Conservation (phyloP, 495 filamentous ascomycete genomes). For the Pseudotulostoma volvatum region DNA sequence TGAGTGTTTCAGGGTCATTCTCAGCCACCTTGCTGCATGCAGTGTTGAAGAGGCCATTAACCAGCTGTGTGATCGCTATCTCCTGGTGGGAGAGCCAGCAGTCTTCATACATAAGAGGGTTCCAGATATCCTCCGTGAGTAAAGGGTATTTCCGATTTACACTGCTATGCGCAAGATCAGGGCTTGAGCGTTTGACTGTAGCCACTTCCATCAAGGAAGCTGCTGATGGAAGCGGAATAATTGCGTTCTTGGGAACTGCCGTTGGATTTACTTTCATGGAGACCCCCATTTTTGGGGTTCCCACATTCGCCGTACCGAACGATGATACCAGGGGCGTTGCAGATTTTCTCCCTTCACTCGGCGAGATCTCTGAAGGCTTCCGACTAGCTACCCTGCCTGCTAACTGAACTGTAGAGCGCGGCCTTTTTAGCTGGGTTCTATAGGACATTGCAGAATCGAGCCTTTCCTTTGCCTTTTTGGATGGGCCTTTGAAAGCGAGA, state of each 20-base stretch:
- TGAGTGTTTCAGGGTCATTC: constrained; percentile 18
- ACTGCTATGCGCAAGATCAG: neutral
- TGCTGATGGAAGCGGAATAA: neutral
- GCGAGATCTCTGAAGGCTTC: neutral
- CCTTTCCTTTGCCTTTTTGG: neutral
- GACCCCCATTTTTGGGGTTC: neutral
- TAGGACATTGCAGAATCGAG: neutral
- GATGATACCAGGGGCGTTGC: neutral
- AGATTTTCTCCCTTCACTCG: neutral
- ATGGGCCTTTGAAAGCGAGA: neutral
- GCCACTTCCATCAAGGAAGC: neutral
- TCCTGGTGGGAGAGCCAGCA: constrained; percentile 50
- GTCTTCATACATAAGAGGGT: constrained; percentile 46
- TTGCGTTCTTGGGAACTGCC: neutral
- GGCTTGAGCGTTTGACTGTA: neutral
- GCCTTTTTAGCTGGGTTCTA: neutral
- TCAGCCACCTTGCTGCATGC: constrained; percentile 6
- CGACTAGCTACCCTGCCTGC: neutral
- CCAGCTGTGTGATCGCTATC: constrained; percentile 40
- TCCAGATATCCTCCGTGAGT: constrained; percentile 36
- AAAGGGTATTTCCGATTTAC: constrained; percentile 33
- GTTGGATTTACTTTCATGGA: neutral
- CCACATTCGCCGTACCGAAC: neutral
- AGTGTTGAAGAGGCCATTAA: constrained; percentile 38
- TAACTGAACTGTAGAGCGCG: neutral